Evolutionary conservation across 495 filamentous ascomycete species (phyloP).

Genomic region (Daldinia vernicosa): DNA sequence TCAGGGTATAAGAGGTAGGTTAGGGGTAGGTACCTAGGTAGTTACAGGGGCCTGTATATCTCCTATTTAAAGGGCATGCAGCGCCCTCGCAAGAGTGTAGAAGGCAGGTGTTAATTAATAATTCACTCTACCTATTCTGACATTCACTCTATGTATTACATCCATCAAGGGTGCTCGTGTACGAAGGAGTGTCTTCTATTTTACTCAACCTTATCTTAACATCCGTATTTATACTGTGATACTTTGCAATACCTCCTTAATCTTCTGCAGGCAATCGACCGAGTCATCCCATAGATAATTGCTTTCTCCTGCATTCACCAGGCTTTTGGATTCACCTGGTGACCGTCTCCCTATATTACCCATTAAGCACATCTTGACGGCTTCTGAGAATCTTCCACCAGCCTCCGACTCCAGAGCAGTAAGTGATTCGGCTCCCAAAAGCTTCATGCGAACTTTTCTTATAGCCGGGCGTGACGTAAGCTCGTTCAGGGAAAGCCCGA

Average conservation of each 20-base stretch:
- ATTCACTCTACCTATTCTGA: no score
- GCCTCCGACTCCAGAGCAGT: neutral
- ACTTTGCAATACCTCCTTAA: neutral
- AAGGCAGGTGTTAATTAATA: no score
- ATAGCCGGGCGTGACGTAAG: neutral
- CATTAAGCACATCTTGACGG: neutral
- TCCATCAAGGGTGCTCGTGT: no score
- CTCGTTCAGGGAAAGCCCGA: neutral
- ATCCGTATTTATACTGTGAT: neutral
- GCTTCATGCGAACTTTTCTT: neutral
- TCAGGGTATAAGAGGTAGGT: no score
- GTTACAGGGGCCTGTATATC: no score
- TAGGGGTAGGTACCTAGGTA: no score
- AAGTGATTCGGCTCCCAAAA: neutral
- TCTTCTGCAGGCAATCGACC: neutral
- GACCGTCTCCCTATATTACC: neutral
- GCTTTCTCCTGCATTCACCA: neutral
- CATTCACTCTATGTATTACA: no score
- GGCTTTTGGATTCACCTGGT: neutral
- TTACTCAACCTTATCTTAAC: no score
- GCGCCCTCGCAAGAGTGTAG: no score
- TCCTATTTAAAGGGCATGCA: no score
- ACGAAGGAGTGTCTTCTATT: no score
- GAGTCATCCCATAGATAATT: neutral
- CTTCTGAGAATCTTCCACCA: neutral